Evolutionary conservation across 208 protist genomes (phyloP).

Genomic region (Acanthamoeba royreba): DNA sequence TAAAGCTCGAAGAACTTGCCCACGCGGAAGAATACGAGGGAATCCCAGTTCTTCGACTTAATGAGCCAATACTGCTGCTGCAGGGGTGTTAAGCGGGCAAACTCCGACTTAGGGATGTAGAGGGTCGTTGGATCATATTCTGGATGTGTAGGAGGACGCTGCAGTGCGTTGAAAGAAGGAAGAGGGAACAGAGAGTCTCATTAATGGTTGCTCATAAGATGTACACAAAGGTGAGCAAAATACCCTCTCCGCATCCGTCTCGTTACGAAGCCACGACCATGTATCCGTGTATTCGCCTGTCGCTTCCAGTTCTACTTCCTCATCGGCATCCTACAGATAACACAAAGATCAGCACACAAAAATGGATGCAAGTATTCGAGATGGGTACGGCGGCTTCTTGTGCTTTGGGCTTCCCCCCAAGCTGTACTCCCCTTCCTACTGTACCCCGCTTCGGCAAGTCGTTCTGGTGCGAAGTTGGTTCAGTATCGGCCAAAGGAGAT

Average conservation of each 20-base stretch:
- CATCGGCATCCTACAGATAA: background rate
- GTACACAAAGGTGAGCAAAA: background rate
- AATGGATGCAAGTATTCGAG: no score
- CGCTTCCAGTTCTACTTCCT: background rate
- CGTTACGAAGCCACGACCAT: background rate
- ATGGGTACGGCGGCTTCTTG: background rate
- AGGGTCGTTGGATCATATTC: constrained; percentile 72
- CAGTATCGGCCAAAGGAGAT: no score
- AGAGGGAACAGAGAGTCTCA: no score
- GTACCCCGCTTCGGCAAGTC: background rate
- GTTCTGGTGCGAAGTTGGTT: background rate
- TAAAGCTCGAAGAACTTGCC: constrained; percentile 80
- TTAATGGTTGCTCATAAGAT: background rate
- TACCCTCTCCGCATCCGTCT: background rate
- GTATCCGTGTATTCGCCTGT: background rate
- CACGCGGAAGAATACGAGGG: constrained; percentile 73
- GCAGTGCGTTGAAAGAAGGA: no score
- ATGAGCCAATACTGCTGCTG: constrained; percentile 76
- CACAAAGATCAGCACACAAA: no score
- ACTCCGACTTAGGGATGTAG: constrained; percentile 43
- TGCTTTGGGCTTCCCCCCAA: background rate
- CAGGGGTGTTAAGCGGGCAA: constrained; percentile 52
- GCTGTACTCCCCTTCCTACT: background rate
- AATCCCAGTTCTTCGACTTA: constrained; percentile 69
- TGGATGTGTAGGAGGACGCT: constrained; percentile 27